phyloP scores from a whole-genome alignment of 192 early-diverging fungal genomes.

The Coemansia aciculifera region DNA sequence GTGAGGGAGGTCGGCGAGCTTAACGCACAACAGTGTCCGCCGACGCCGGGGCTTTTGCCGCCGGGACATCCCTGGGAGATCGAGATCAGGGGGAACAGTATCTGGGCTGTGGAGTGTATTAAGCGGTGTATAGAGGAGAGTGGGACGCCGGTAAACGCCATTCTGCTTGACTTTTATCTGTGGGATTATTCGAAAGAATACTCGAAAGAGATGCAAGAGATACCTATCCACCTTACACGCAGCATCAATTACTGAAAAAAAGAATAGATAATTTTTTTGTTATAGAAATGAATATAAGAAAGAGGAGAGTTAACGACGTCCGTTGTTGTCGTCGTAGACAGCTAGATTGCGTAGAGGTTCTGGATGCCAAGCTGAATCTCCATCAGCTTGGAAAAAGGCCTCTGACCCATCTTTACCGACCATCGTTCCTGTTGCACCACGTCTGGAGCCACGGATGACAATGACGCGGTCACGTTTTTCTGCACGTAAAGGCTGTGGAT shows the following conservation, averaged over 20 bases:
- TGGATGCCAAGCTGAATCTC: conserved; percentile 36
- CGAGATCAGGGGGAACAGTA: conserved; percentile 79
- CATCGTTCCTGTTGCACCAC: conserved; percentile 64
- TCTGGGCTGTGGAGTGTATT: conserved; percentile 73
- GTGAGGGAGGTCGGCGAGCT: conserved; percentile 11
- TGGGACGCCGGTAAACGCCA: conserved; percentile 61
- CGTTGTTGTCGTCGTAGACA: conserved; percentile 24
- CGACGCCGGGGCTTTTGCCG: conserved; percentile 41
- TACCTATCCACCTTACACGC: conserved; percentile 68
- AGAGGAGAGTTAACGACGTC: not conserved
- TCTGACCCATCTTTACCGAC: conserved; percentile 74
- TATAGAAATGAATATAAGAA: not conserved
- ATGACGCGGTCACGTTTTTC: conserved; percentile 74
- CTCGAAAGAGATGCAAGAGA: conserved; percentile 54
- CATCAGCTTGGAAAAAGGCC: conserved; percentile 70
- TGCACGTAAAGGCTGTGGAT: conserved; percentile 60
- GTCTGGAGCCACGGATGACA: conserved; percentile 62
- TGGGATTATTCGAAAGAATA: conserved; percentile 82
- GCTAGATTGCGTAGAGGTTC: conserved; percentile 51
- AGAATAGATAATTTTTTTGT: conserved; percentile 3
- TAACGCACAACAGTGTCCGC: not conserved
- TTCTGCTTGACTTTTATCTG: conserved; percentile 85
- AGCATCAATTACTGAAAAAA: conserved; percentile 60
- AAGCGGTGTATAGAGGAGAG: conserved; percentile 24
- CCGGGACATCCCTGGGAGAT: conserved; percentile 67